Evolutionary conservation across 129 eudicot genomes (phyloP).

Genomic region (Artemisia annua): DNA sequence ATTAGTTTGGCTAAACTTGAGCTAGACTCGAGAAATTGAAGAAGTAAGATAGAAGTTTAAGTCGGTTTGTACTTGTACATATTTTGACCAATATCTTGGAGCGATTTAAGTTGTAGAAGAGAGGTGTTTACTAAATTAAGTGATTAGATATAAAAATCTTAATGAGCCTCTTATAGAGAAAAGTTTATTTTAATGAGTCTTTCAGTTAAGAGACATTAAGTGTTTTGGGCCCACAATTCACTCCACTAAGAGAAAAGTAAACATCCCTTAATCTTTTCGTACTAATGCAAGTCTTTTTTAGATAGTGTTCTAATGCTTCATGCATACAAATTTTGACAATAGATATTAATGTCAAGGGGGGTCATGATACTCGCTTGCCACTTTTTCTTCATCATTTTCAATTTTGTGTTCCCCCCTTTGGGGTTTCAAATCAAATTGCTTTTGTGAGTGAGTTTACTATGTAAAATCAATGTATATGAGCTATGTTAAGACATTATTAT

Average conservation of each 20-base stretch:
- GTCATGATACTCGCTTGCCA: not conserved
- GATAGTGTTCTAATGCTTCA: not conserved
- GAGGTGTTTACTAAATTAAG: no score
- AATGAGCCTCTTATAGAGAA: no score
- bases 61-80: no score
- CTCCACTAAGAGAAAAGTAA: no score
- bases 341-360: slow-evolving; percentile 8
- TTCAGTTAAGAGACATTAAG: no score
- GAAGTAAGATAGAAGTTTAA: no score
- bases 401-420: slow-evolving; percentile 6
- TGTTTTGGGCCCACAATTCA: no score
- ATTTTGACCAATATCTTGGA: not conserved
- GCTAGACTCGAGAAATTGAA: no score
- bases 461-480: slow-evolving; percentile 5
- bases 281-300: not conserved
- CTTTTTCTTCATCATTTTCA: slow-evolving; percentile 8
- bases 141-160: no score
- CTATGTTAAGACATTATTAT: not conserved
- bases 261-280: not conserved
- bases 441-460: slow-evolving; percentile 2
- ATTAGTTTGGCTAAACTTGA: no score
- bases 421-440: slow-evolving; percentile 15
- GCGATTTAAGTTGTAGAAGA: slow-evolving; percentile 8
- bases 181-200: no score
- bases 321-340: not conserved